phyloP scores from a whole-genome alignment of 1,284 basidiomycete genomes.

The Entoloma clypeatum region DNA sequence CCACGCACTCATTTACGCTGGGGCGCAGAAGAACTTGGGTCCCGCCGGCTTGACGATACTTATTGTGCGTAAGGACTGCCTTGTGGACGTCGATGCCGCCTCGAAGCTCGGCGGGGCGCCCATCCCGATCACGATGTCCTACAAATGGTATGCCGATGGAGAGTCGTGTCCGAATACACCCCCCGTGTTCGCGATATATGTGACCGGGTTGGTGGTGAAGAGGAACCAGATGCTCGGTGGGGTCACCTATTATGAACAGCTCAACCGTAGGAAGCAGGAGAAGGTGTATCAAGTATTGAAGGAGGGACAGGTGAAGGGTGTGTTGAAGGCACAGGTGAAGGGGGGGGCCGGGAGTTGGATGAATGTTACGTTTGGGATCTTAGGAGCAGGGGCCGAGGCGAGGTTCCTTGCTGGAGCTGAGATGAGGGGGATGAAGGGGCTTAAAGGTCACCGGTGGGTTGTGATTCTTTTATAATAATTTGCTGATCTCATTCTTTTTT shows the following conservation, averaged over 20 bases:
- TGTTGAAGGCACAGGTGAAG: conserved; percentile 66
- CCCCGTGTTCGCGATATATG: conserved; percentile 89
- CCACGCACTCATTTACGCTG: conserved; percentile 94
- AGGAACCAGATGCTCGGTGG: conserved; percentile 72
- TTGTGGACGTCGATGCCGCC: conserved; percentile 83
- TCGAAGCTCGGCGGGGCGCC: conserved; percentile 70
- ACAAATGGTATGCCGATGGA: conserved; percentile 81
- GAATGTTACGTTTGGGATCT: conserved; percentile 85
- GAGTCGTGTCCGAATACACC: conserved; percentile 95
- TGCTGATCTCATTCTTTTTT: not conserved
- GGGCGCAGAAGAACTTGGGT: conserved; percentile 99
- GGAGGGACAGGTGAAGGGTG: conserved; percentile 66
- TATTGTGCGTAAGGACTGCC: conserved; percentile 90
- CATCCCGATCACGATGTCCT: conserved; percentile 80
- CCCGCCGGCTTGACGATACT: conserved; percentile 92
- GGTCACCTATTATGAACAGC: conserved; percentile 60
- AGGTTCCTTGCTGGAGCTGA: conserved; percentile 80
- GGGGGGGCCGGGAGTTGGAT: conserved; percentile 83
- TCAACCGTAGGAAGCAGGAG: conserved; percentile 71
- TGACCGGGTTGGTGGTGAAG: conserved; percentile 83
- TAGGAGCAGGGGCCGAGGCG: conserved; percentile 65
- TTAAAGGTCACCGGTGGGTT: conserved; percentile 88
- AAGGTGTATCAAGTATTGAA: conserved; percentile 73
- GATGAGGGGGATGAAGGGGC: conserved; percentile 71
- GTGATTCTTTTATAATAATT: not conserved